A percentile compares a stretch with the other conserved stretches of the same genome.
These are phyloP conservation scores for Pseudogymnoascus sp. DNA, from an alignment of 2,329 filamentous ascomycete genomes.

Conservation along the genomic window DNA sequence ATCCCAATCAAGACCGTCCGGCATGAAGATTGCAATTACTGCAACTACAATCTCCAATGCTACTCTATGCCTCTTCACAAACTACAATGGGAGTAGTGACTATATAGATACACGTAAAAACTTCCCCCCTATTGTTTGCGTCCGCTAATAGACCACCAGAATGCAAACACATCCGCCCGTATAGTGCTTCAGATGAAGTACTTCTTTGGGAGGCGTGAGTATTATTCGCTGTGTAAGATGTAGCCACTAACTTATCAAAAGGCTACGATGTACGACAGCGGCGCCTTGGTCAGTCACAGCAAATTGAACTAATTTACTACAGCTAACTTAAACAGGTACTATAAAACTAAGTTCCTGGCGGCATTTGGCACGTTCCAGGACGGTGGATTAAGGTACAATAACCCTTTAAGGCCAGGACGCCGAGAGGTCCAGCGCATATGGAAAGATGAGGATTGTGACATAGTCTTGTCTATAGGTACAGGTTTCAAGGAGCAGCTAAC, in stretches of 20 bases:
- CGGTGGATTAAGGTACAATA: slow-evolving; percentile 19
- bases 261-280: slow-evolving; percentile 17
- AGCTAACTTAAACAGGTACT: slow-evolving; percentile 16
- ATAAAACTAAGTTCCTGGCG: slow-evolving; percentile 17
- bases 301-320: neutral
- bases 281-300: slow-evolving; percentile 17
- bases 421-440: slow-evolving; percentile 15
- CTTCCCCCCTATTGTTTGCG: neutral
- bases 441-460: slow-evolving; percentile 15
- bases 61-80: slow-evolving; percentile 19
- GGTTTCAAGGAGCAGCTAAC: slow-evolving; percentile 16
- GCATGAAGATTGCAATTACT: slow-evolving; percentile 20
- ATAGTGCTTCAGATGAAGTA: slow-evolving; percentile 14
- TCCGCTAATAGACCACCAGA: slow-evolving; percentile 9
- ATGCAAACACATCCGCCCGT: slow-evolving; percentile 18
- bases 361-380: slow-evolving; percentile 20
- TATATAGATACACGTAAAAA: slow-evolving; percentile 14
- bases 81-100: slow-evolving; percentile 19
- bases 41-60: slow-evolving; percentile 19
- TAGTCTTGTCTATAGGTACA: slow-evolving; percentile 18
- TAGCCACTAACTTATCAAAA: slow-evolving; percentile 13
- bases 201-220: slow-evolving; percentile 22
- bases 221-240: neutral
- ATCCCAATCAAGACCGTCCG: slow-evolving; percentile 12
- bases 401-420: slow-evolving; percentile 16